Evolutionary conservation across 164 flowering plant genomes (phyloP).

Genomic region (Platanus orientalis): DNA sequence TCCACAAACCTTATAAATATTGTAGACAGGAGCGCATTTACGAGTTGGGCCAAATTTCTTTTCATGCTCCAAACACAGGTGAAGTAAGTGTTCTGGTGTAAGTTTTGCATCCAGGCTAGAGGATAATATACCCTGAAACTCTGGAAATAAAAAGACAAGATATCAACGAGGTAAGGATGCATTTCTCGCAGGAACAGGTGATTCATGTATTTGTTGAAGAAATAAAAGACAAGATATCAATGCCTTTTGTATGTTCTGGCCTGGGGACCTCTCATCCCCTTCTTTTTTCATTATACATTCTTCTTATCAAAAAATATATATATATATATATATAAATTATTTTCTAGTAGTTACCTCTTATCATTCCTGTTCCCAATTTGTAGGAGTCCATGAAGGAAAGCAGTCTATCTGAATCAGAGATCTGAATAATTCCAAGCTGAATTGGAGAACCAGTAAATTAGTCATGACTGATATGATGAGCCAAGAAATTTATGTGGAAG

Average conservation of each 20-base stretch:
- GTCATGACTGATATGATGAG: not conserved
- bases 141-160: constrained; percentile 33
- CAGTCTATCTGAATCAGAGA: constrained; percentile 49
- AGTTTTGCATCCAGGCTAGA: constrained; percentile 60
- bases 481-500: too few relatives aligned
- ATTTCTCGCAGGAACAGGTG: not conserved
- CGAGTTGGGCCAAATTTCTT: constrained; percentile 28
- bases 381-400: constrained; percentile 60
- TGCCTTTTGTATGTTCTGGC: too few relatives aligned
- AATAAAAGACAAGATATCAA: too few relatives aligned
- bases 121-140: constrained; percentile 32
- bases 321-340: too few relatives aligned
- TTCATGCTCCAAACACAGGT: constrained; percentile 59
- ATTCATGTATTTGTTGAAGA: not conserved
- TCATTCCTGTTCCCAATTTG: constrained; percentile 41
- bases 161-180: not conserved
- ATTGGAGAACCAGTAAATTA: constrained; percentile 13
- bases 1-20: constrained; percentile 69
- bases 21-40: constrained; percentile 29
- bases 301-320: too few relatives aligned
- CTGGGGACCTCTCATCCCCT: too few relatives aligned
- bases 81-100: constrained; percentile 68
- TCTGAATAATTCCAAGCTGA: constrained; percentile 45
- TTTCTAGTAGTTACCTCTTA: constrained; percentile 39
- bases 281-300: too few relatives aligned